phyloP scores from a whole-genome alignment of 2,329 filamentous ascomycete genomes.

The Neofusicoccum cordaticola region DNA sequence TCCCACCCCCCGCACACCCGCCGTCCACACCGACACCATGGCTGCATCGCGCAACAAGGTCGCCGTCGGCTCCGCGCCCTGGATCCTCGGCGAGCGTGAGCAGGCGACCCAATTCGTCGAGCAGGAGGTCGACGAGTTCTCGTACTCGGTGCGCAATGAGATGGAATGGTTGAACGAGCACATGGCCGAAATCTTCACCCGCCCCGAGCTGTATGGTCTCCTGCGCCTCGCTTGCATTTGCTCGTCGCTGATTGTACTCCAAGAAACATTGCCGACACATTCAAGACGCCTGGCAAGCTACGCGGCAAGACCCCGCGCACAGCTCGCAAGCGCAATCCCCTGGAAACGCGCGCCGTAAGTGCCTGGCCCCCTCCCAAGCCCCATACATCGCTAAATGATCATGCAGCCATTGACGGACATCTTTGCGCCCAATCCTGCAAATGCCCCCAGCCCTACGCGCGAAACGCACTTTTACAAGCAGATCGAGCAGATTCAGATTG shows the following conservation, averaged over 20 bases:
- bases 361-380: conserved; percentile 50
- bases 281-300: conserved; percentile 86
- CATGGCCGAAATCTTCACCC: conserved; percentile 89
- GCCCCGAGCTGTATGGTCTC: conserved; percentile 75
- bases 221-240: conserved; percentile 9
- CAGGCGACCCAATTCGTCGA: conserved; percentile 73
- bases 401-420: conserved; percentile 49
- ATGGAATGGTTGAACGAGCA: conserved; percentile 98
- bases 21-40: conserved; percentile 18
- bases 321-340: conserved; percentile 57
- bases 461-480: conserved; percentile 51
- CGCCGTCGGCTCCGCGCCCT: conserved; percentile 76
- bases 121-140: conserved; percentile 87
- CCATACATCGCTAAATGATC: conserved; percentile 38
- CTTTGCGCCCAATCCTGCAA: conserved; percentile 44
- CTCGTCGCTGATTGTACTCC: conserved; percentile 23
- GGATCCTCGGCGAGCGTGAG: conserved; percentile 81
- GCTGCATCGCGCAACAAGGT: conserved; percentile 26
- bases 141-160: conserved; percentile 88
- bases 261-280: conserved; percentile 90
- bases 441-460: conserved; percentile 53
- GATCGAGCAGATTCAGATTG: conserved; percentile 59
- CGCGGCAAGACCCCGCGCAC: conserved; percentile 79
- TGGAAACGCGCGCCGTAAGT: conserved; percentile 64
- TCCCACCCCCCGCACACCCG: not conserved